Conservation (phyloP, 1,139 yeast genomes). For the Debaryomyces fabryi region DNA sequence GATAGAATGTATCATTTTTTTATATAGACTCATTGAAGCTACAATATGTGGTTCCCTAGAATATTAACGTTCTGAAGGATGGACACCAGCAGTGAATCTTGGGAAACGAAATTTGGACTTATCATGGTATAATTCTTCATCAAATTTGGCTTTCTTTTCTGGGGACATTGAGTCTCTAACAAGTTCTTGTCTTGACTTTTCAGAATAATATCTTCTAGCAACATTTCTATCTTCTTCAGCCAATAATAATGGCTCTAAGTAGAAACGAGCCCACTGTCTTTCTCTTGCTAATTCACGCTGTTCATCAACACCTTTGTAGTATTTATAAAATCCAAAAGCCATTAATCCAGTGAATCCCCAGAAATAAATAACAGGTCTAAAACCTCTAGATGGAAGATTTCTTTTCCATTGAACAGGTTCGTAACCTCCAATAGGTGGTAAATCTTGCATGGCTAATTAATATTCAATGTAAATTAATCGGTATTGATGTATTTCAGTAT, state of each 20-base stretch:
- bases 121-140: slow-evolving; percentile 48
- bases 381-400: slow-evolving; percentile 82
- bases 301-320: slow-evolving; percentile 71
- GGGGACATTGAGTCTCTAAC: slow-evolving; percentile 48
- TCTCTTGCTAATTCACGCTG: slow-evolving; percentile 78
- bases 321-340: slow-evolving; percentile 72
- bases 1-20: neutral
- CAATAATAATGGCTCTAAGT: slow-evolving; percentile 71
- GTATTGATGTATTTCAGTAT: neutral
- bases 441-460: slow-evolving; percentile 58
- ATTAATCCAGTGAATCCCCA: slow-evolving; percentile 65
- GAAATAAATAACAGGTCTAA: slow-evolving; percentile 74
- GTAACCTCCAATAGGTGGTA: slow-evolving; percentile 88
- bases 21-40: neutral
- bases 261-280: slow-evolving; percentile 74
- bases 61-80: slow-evolving; percentile 36
- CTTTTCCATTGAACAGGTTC: slow-evolving; percentile 90
- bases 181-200: slow-evolving; percentile 66
- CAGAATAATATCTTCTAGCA: slow-evolving; percentile 72
- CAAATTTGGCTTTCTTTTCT: slow-evolving; percentile 44
- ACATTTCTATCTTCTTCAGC: slow-evolving; percentile 84
- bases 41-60: neutral
- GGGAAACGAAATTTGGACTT: slow-evolving; percentile 51
- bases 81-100: slow-evolving; percentile 44
- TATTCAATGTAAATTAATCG: neutral